Evolutionary conservation across 2,329 filamentous ascomycete species (phyloP), one percentile per base, ranked within the genome.

Genomic region (Pestalotiopsis sp.): DNA sequence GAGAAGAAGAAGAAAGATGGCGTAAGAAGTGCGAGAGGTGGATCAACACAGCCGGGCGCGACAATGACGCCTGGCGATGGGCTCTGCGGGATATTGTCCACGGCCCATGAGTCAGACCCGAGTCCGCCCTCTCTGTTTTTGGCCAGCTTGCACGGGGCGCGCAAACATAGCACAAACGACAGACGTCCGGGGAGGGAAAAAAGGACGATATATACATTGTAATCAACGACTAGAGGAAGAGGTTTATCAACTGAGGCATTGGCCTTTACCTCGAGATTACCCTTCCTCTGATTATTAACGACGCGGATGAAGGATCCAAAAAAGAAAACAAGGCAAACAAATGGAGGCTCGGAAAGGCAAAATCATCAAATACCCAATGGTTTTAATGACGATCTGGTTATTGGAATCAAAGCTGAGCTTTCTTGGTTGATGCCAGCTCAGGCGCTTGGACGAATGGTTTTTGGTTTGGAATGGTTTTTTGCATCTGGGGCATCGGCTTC

Each of bases 1-100:
- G 93, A 69, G 94, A 95, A 76, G 96, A 99, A 81, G 96, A 99
- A 82, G 91, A 93, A 62, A 88, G 93, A 70, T 99, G 96, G 96
- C 88, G 92, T 73, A 91, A 91, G 79, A 95, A 95, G 82, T 95
- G 95, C 73, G 91, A 93, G 77, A 91, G 89, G 75, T 99, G 96
- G 96, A 88, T 95, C 71, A 87, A 87, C 65, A 82, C 86, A 71
- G 85, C 87, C 64, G 80, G 83, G 39, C 82, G 86, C 68, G 84
- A 89, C 71, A 84, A 86, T 74, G 87, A 87, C 72, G 84, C 87
- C 66, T 94, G 92, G 93, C 88, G 92, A 80, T 97, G 94, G 94
- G 90, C 90, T 63, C 92, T 91, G 68, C 85, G 89, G 69, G 88
- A 90, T 72, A 86, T 87, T 72, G 82, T 91, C 72, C 81, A 85